Evolutionary conservation across 2,329 filamentous ascomycete species (phyloP), one percentile per base, ranked within the genome.

Genomic region (Cercospora citrullina): DNA sequence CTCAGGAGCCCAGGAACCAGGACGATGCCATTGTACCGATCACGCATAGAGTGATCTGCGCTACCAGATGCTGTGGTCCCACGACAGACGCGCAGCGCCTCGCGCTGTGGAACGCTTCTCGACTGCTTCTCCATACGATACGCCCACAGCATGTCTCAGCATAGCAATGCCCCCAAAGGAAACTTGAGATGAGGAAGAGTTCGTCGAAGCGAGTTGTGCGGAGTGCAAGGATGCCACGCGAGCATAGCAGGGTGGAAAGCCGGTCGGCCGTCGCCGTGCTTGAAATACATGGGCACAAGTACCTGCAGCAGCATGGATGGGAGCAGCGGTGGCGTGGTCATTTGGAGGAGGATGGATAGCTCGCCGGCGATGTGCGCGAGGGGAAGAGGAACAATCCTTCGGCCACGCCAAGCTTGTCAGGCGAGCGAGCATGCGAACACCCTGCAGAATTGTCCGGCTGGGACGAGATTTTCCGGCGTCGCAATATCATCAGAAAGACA

Each of bases 331-430:
- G 21, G 60, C 45, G 28, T 33, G 30, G 42, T 55, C 45, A 63
- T 10, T 16, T 63, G 60, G 4, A 2, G 39, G 26, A 31, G 10
- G 39, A 48, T 63, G 30, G 42, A 26, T 33, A 33, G 28, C 16
- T 58, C 26, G 26, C 45, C 60, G 60, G 60, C 60, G 60, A 63
- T n/a, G 23, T 55, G 60, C 60, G 60, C 42, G 60, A 63, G 45
- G 60, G 42, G 30, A 55, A 45, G 36, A 39, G 31, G 60, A 45
- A 33, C 55, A 7, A 58, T 31, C 16, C 45, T 55, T 30, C 23
- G 18, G 45, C 30, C 60, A 33, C 21, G 60, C 61, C 61, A 63
- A 63, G 61, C 42, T 14, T 55, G 42, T 62, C 23, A 63, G 23
- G 30, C 61, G 42, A 63, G 33, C 59, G 60, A 28, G n/a, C 18